A percentile compares a stretch with the other conserved stretches of the same genome.
Conservation (phyloP, 2,329 filamentous ascomycete species). For the Aspergillus vadensis region DNA sequence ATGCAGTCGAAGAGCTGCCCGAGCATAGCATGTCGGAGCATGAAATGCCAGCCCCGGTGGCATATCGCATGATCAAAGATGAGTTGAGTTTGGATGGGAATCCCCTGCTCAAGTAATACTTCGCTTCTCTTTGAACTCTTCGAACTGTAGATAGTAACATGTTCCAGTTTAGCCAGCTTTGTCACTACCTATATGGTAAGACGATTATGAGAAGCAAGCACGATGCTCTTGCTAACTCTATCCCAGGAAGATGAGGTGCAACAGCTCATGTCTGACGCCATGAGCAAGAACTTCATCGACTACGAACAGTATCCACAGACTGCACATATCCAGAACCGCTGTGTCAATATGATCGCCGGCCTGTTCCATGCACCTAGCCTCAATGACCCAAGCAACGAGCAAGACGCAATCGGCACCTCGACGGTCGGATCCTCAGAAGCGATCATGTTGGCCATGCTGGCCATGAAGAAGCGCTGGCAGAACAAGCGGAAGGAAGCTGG, state of each 20-base stretch:
- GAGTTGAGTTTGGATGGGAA: constrained; percentile 66
- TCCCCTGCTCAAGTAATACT: constrained; percentile 66
- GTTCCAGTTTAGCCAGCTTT: constrained; percentile 50
- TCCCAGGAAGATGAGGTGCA: constrained; percentile 60
- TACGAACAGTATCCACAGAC: constrained; percentile 66
- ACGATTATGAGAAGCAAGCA: background rate
- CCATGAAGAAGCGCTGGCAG: constrained; percentile 76
- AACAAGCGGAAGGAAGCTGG: constrained; percentile 61
- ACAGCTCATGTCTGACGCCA: constrained; percentile 66
- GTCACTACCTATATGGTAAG: constrained; percentile 67
- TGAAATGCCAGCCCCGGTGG: constrained; percentile 79
- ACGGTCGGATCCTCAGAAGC: constrained; percentile 73
- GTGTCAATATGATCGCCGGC: constrained; percentile 67
- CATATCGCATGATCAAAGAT: constrained; percentile 66
- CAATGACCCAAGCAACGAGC: constrained; percentile 45
- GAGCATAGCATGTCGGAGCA: constrained; percentile 78
- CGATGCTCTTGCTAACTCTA: background rate
- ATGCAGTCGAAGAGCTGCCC: constrained; percentile 78
- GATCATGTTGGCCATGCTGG: constrained; percentile 69
- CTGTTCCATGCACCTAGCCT: constrained; percentile 63
- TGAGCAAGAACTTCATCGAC: constrained; percentile 72
- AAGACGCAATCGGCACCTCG: constrained; percentile 66
- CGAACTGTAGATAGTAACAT: background rate
- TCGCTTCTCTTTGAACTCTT: background rate
- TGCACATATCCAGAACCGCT: constrained; percentile 65